Evolutionary conservation across 2,329 filamentous ascomycete species (phyloP), one percentile per base, ranked within the genome.

Genomic region (Calonectria pteridis): DNA sequence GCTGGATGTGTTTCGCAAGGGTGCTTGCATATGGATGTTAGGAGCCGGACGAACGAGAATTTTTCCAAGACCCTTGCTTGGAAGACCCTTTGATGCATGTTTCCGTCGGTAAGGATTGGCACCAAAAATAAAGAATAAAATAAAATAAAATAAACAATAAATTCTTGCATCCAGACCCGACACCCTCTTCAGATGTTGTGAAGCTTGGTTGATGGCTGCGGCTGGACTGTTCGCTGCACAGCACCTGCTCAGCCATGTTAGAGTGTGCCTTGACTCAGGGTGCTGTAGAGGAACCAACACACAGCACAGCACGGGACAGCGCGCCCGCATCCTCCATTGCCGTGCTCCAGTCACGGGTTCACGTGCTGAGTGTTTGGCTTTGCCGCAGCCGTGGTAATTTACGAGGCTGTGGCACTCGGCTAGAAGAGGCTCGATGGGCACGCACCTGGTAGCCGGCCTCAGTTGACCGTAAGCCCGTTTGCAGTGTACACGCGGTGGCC

Each of bases 171-270:
- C n/a, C 10, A 46, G 43, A 46, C 28, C 29, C 33, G 14, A 26
- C 35, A 28, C 29, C 31, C 37, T 2, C 14, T 28, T 20, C 31
- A 20, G 20, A 18, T 35, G 33, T 18, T 23, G 59, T 35, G 46
- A 65, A 70, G 58, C 59, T 49, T 65, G 58, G n/a, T 55, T 49
- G 28, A 62, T 62, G 55, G 33, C 35, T 64, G 37, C 23, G 59
- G 59, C 59, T 33, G 40, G 31, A 53, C 18, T 33, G 63, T 40
- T 59, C 49, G 16, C 33, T 31, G 71, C 64, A 67, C 18, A 69
- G 65, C 64, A 69, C 65, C 65, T 65, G 46, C 66, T 40, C 64
- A 55, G 35, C 58, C 49, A 64, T 72, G 65, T 69, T 69, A 58
- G 58, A 58, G n/a, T 26, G n/a, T 37, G 40, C 49, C 33, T 66